Conservation (phyloP, 2,329 filamentous ascomycete species). For the Diaporthe ilicicola region DNA sequence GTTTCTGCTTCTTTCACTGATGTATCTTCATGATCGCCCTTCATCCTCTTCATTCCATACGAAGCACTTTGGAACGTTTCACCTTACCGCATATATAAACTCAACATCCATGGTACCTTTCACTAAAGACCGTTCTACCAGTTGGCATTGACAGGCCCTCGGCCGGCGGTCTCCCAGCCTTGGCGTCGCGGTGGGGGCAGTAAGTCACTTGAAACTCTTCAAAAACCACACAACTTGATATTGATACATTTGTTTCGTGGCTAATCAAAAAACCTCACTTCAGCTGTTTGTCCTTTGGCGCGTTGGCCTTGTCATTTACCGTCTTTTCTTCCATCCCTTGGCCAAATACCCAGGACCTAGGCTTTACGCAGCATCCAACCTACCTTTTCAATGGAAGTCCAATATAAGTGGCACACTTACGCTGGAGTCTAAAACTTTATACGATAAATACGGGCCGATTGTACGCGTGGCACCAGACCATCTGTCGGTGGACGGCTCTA, state of each 20-base stretch:
- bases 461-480: conserved; percentile 16
- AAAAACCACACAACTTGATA: not conserved
- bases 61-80: not conserved
- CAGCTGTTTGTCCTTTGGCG: conserved; percentile 2
- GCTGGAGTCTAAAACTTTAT: not conserved
- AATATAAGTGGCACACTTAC: not conserved
- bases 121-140: not conserved
- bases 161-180: not conserved
- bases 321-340: conserved; percentile 23
- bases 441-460: conserved; percentile 28
- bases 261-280: not conserved
- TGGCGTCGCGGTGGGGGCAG: not conserved
- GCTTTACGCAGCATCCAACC: conserved; percentile 11
- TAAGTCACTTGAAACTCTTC: not conserved
- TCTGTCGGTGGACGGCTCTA: conserved; percentile 22
- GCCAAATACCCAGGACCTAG: conserved; percentile 26
- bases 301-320: conserved; percentile 19
- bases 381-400: conserved; percentile 6
- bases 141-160: not conserved
- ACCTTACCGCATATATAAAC: not conserved
- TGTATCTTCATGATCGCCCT: not conserved
- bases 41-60: not conserved
- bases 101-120: not conserved
- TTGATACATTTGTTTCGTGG: not conserved
- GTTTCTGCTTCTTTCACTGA: not conserved